These are phyloP conservation scores for Gonium pectorale DNA, from an alignment of 139 green algal species.

Conservation along the genomic window DNA sequence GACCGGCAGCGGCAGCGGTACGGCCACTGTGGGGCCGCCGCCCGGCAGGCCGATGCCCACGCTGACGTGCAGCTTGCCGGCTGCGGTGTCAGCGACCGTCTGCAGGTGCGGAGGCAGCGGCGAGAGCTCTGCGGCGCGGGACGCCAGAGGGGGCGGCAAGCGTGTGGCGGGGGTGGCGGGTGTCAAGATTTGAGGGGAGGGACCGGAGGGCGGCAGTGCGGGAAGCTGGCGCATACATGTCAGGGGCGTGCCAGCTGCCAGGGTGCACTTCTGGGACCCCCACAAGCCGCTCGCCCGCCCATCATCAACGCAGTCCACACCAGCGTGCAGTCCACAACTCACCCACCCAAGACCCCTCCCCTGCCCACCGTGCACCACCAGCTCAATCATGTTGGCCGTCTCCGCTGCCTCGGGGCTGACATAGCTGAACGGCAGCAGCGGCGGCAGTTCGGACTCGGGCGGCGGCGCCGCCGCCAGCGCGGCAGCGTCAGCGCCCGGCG, in stretches of 20 bases:
- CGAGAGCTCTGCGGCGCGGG: background rate
- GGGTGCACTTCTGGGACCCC: too few species aligned
- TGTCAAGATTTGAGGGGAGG: too few species aligned
- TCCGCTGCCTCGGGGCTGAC: background rate
- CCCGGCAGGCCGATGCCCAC: constrained; percentile 34
- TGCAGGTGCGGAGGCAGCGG: constrained; percentile 32
- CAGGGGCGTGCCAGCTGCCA: too few species aligned
- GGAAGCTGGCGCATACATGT: too few species aligned
- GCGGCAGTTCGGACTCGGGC: constrained; percentile 33
- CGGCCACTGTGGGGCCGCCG: background rate
- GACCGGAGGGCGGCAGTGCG: too few species aligned
- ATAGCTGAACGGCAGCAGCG: constrained; percentile 39
- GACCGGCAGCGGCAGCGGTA: background rate
- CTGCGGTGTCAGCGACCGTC: constrained; percentile 2
- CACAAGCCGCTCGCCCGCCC: too few species aligned
- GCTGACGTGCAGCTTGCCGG: constrained; percentile 29
- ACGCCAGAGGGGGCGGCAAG: too few species aligned
- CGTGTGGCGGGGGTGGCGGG: too few species aligned
- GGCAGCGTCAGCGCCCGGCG: constrained; percentile 22
- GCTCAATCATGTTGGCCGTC: constrained; percentile 37
- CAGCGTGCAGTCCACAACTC: background rate
- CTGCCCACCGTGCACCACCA: background rate
- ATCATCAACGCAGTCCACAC: too few species aligned
- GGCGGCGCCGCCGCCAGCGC: constrained; percentile 20
- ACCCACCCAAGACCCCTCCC: background rate